Evolutionary conservation across 176 grass and related monocot species (phyloP).

Genomic region (Stipa capillata): DNA sequence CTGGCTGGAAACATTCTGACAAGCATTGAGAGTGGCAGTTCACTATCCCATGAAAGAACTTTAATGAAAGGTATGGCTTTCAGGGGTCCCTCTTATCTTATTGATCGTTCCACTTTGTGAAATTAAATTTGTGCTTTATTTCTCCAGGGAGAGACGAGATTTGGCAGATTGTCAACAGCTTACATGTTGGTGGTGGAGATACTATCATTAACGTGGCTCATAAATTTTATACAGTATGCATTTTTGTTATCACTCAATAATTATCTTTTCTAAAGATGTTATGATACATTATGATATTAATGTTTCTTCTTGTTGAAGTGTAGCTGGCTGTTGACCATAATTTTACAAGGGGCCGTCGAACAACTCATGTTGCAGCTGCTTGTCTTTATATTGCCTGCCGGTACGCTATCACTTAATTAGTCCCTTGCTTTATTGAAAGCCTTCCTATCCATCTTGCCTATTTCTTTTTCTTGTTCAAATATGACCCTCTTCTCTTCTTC

Average conservation of each 20-base stretch:
- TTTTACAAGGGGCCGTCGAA: slow-evolving; percentile 85
- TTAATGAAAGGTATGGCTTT: slow-evolving; percentile 49
- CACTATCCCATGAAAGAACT: slow-evolving; percentile 80
- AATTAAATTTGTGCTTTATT: slow-evolving; percentile 10
- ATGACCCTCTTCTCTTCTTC: neutral
- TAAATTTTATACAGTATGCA: slow-evolving; percentile 60
- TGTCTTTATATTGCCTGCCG: slow-evolving; percentile 95
- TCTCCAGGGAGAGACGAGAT: slow-evolving; percentile 72
- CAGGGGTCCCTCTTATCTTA: neutral
- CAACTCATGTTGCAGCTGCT: slow-evolving; percentile 76
- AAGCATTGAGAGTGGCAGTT: slow-evolving; percentile 68
- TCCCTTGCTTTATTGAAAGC: neutral
- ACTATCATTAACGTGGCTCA: slow-evolving; percentile 55
- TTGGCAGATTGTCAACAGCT: slow-evolving; percentile 49
- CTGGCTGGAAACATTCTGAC: slow-evolving; percentile 49
- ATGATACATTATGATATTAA: slow-evolving; percentile 8
- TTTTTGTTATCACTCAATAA: slow-evolving; percentile 1
- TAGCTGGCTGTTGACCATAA: slow-evolving; percentile 80
- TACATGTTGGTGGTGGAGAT: slow-evolving; percentile 72
- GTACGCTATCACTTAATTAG: slow-evolving; percentile 18
- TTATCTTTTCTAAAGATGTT: slow-evolving; percentile 7
- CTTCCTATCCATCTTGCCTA: neutral
- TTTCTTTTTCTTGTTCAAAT: slow-evolving; percentile 8
- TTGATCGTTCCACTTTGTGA: neutral
- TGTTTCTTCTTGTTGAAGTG: slow-evolving; percentile 33